Evolutionary conservation across 2,329 filamentous ascomycete genomes (phyloP), one percentile per base, ranked within the genome.

Genomic region (Cercospora sp.): DNA sequence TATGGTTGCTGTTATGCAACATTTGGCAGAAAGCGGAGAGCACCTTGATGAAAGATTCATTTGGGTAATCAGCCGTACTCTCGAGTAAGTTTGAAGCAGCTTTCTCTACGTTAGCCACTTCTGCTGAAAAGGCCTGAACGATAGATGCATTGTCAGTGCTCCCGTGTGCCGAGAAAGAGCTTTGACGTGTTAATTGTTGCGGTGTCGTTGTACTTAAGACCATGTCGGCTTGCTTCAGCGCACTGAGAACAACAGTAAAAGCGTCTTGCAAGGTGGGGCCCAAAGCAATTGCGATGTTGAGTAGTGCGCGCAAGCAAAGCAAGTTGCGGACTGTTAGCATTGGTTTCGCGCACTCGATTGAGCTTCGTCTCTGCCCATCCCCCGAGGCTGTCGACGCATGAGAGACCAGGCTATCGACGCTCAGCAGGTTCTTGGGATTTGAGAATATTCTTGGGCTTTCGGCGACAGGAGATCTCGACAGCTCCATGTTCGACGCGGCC

Each of bases 271-370:
- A 84, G 0, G 93, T 97, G 3, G 95, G 93, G 0, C 95, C 95
- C 1, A 99, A 82, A 2, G 95, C 95, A 75, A 98, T 99, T 1
- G 95, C 95, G 3, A 99, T 82, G 74, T 99, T 99, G n/a, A 99
- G 82, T 16, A 99, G 84, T 32, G 95, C 95, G 75, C 96, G 86
- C 53, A 99, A 83, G 74, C 95, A 99, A 1, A 98, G 83, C 3
- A 99, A 82, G 76, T 99, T 98, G 7, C 95, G 87, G 2, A 93
- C 94, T 72, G 93, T 97, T 8, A 98, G 83, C 3, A 88, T 86
- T 65, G 84, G 82, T 0, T 79, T 73, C 67, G 66, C 79, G 76
- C 30, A 81, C 49, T 86, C 91, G 5, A 87, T 78, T 0, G 88
- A 89, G 3, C 81, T 79, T 64, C 89, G 87, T 45, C 89, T 83